Evolutionary conservation across 257 asterid genomes (phyloP).

Genomic region (Echium plantagineum): DNA sequence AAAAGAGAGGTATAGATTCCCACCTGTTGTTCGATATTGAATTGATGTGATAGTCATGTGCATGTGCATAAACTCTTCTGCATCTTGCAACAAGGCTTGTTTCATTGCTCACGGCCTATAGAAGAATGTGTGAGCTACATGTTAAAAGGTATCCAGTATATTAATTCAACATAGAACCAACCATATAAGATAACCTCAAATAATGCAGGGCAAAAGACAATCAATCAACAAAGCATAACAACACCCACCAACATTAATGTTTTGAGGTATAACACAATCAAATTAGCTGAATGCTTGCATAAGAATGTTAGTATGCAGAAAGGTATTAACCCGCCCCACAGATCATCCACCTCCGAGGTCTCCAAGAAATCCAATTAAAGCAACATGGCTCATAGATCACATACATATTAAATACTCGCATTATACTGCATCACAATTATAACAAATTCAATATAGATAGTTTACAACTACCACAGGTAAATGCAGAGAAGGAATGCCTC

Average conservation of each 20-base stretch:
- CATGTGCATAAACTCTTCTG: slow-evolving; percentile 83
- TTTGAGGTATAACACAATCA: neutral
- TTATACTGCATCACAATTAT: neutral
- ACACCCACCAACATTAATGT: neutral
- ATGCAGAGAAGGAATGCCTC: slow-evolving; percentile 65
- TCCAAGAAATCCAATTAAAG: neutral
- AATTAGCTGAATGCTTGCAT: neutral
- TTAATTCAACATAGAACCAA: neutral
- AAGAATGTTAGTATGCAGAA: neutral
- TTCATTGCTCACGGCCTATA: slow-evolving; percentile 67
- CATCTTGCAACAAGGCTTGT: slow-evolving; percentile 71
- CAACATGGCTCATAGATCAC: neutral
- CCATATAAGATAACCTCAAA: too few relatives aligned
- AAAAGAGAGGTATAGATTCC: slow-evolving; percentile 8
- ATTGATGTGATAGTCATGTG: slow-evolving; percentile 85
- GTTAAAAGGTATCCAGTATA: neutral
- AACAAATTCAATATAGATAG: slow-evolving; percentile 8
- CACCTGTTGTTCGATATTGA: slow-evolving; percentile 84
- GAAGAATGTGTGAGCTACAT: slow-evolving; percentile 1
- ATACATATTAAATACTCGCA: neutral
- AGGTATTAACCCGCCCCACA: neutral
- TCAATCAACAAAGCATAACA: neutral
- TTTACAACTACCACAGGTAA: slow-evolving; percentile 95
- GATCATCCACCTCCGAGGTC: neutral
- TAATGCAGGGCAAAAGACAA: neutral